Conservation (phyloP, 306 rosid species). For the Prunus davidiana region DNA sequence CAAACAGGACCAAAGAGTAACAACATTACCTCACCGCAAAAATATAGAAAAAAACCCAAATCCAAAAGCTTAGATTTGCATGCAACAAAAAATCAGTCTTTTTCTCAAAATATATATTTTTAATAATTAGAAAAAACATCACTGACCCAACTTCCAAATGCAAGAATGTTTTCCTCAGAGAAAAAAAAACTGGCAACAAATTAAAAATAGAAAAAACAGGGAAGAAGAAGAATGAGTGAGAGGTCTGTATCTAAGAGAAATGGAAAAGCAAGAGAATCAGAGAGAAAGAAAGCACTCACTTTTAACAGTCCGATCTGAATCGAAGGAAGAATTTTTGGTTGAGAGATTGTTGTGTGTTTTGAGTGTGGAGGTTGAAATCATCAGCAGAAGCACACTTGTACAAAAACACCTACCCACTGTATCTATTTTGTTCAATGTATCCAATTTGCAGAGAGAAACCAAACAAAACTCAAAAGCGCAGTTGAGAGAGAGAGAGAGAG, state of each 20-base stretch:
- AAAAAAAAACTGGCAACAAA: not conserved
- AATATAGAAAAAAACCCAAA: constrained; percentile 5
- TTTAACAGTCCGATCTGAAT: constrained; percentile 18
- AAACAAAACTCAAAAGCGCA: constrained; percentile 13
- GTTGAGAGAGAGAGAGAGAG: not conserved
- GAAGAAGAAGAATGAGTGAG: not conserved
- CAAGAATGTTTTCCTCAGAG: not conserved
- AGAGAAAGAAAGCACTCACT: constrained; percentile 16
- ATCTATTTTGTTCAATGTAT: not conserved
- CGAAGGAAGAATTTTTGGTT: not conserved
- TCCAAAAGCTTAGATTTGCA: constrained; percentile 12
- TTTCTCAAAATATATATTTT: not conserved
- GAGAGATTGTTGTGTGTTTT: not conserved
- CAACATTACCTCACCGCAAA: not conserved
- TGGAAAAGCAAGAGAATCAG: not conserved
- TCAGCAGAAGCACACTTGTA: not conserved
- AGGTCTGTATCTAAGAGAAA: not conserved
- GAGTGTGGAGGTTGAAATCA: not conserved
- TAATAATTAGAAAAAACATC: not conserved
- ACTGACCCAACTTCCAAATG: constrained; percentile 6
- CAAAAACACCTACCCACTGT: not conserved
- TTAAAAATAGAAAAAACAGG: not conserved
- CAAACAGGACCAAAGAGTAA: not conserved
- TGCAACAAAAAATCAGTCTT: constrained; percentile 8
- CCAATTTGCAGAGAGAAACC: constrained; percentile 7